Evolutionary conservation across 208 protist genomes (phyloP).

Genomic region (Perkinsela sp.): DNA sequence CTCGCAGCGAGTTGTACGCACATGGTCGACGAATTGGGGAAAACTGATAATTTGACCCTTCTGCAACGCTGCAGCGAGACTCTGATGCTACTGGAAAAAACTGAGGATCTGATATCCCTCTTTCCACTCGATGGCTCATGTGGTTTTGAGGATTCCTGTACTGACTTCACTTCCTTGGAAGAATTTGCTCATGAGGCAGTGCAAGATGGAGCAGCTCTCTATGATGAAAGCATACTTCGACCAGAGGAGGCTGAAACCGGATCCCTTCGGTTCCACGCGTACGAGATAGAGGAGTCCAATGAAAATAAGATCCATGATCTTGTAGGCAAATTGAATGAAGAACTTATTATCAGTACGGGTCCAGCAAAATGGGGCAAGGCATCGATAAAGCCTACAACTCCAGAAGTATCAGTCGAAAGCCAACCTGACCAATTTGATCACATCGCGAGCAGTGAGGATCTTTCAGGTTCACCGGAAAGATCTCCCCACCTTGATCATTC

Average conservation of each 20-base stretch:
- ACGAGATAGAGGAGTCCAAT: constrained; percentile 8
- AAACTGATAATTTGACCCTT: constrained; percentile 17
- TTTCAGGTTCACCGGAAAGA: background rate
- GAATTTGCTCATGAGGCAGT: constrained; percentile 12
- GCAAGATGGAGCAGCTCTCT: constrained; percentile 13
- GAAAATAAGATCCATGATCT: background rate
- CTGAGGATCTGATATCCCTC: constrained; percentile 4
- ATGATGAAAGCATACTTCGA: constrained; percentile 6
- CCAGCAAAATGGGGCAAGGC: background rate
- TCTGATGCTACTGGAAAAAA: constrained; percentile 8
- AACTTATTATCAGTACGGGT: background rate
- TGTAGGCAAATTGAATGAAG: background rate
- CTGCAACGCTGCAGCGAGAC: constrained; percentile 58
- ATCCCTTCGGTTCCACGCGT: constrained; percentile 11
- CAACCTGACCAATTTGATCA: background rate
- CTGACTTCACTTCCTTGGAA: constrained; percentile 15
- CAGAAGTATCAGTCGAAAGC: background rate
- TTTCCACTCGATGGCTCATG: constrained; percentile 36
- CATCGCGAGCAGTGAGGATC: background rate
- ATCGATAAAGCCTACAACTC: background rate
- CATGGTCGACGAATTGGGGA: constrained; percentile 11
- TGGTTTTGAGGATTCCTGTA: constrained; percentile 23
- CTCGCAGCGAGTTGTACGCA: constrained; percentile 16
- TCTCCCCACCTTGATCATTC: background rate
- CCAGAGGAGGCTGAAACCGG: constrained; percentile 3